Evolutionary conservation across 352 stramenopile genomes (phyloP).

Genomic region (Blastocystis sp.): DNA sequence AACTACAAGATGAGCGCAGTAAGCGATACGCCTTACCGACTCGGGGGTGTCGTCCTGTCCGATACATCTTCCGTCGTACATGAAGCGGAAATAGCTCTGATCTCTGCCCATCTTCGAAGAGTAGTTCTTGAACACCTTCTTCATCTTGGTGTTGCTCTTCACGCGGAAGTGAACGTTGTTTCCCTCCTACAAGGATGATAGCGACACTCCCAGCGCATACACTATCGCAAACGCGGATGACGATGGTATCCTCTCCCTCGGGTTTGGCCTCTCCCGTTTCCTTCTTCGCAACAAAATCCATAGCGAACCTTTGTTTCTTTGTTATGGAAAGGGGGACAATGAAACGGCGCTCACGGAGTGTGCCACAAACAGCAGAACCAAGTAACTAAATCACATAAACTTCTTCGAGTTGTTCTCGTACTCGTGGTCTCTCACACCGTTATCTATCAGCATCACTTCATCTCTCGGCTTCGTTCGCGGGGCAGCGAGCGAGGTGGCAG

Average conservation of each 20-base stretch:
- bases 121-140: conserved; percentile 66
- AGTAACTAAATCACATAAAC: too few species aligned
- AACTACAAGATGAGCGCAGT: neutral
- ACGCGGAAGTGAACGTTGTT: conserved; percentile 40
- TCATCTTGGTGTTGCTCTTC: conserved; percentile 65
- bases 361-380: too few species aligned
- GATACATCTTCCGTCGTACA: conserved; percentile 59
- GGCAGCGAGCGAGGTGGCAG: conserved; percentile 23
- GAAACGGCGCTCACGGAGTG: too few species aligned
- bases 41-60: conserved; percentile 58
- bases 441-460: neutral
- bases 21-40: neutral
- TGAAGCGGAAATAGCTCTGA: conserved; percentile 65
- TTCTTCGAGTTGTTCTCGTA: too few species aligned
- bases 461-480: conserved; percentile 39
- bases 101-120: conserved; percentile 44
- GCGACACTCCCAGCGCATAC: neutral
- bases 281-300: conserved; percentile 64
- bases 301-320: neutral
- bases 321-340: too few species aligned
- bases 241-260: conserved; percentile 56
- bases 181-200: conserved; percentile 28
- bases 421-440: too few species aligned
- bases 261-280: conserved; percentile 12
- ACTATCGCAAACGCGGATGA: conserved; percentile 60